Conservation (phyloP, 2,329 filamentous ascomycete species). For the Ascochyta lentis region DNA sequence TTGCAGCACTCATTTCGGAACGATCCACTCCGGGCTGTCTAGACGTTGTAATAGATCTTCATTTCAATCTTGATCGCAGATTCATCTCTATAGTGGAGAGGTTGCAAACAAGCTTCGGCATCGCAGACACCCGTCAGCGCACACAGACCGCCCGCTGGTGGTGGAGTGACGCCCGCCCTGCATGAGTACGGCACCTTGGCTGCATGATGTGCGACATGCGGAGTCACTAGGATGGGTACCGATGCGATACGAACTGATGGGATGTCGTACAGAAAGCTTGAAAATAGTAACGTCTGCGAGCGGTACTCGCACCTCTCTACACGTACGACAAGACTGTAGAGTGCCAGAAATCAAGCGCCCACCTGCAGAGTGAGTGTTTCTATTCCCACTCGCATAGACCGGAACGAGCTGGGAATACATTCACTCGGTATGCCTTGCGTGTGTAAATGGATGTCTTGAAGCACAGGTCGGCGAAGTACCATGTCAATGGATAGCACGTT, state of each 20-base stretch:
- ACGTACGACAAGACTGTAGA: not conserved
- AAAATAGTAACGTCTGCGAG: conserved; percentile 3
- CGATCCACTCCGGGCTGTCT: conserved; percentile 5
- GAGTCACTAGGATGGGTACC: conserved; percentile 8
- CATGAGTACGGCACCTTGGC: conserved; percentile 8
- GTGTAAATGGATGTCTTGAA: conserved; percentile 8
- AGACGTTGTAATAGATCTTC: conserved; percentile 17
- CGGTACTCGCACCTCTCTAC: not conserved
- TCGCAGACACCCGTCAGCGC: conserved; percentile 1
- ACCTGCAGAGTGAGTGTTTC: not conserved
- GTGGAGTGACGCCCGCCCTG: conserved; percentile 11
- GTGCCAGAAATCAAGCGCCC: not conserved
- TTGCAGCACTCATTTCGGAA: not conserved
- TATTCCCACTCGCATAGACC: not conserved
- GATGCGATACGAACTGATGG: conserved; percentile 9
- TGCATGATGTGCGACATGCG: conserved; percentile 15
- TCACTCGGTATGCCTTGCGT: not conserved
- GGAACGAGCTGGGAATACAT: not conserved
- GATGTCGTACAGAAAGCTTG: conserved; percentile 11
- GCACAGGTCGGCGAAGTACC: conserved; percentile 17
- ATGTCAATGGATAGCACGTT: not conserved
- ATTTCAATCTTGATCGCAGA: not conserved
- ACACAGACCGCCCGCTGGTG: conserved; percentile 8
- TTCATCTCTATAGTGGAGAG: not conserved
- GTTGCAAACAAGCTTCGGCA: conserved; percentile 8